These are phyloP conservation scores for Lactuca sativa DNA, from an alignment of 129 eudicot genomes.

Conservation along the genomic window DNA sequence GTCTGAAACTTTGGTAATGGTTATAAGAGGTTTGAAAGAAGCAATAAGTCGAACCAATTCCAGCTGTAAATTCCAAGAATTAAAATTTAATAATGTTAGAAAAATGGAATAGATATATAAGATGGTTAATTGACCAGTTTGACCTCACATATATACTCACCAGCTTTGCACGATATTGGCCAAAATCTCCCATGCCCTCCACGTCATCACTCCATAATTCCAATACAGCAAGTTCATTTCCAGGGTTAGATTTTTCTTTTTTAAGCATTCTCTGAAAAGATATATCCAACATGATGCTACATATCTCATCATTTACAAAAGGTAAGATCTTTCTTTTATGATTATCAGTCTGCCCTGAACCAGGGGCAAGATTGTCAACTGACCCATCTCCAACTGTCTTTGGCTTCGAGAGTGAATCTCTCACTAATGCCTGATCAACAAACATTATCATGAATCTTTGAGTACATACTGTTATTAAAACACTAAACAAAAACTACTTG, in stretches of 20 bases:
- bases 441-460: conserved; percentile 12
- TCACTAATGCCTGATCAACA: conserved; percentile 58
- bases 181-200: conserved; percentile 82
- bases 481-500: conserved; percentile 14
- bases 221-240: conserved; percentile 42
- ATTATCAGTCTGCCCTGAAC: conserved; percentile 58
- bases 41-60: conserved; percentile 78
- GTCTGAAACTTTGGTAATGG: conserved; percentile 72
- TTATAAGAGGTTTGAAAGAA: conserved; percentile 68
- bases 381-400: conserved; percentile 56
- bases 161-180: conserved; percentile 88
- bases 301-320: conserved; percentile 70
- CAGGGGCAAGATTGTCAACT: conserved; percentile 39
- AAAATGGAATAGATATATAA: background rate
- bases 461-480: conserved; percentile 23
- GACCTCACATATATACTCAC: conserved; percentile 37
- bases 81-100: background rate
- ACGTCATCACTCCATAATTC: conserved; percentile 93
- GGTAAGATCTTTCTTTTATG: conserved; percentile 57
- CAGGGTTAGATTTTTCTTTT: conserved; percentile 77
- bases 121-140: background rate
- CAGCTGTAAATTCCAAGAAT: conserved; percentile 46
- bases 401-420: conserved; percentile 70
- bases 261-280: conserved; percentile 78
- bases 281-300: conserved; percentile 59